Percentiles rank a stretch among this genome's conserved stretches.
These are phyloP conservation scores for Paracoccidioides lutzii DNA, from an alignment of 2,329 filamentous ascomycete species.

Conservation along the genomic window DNA sequence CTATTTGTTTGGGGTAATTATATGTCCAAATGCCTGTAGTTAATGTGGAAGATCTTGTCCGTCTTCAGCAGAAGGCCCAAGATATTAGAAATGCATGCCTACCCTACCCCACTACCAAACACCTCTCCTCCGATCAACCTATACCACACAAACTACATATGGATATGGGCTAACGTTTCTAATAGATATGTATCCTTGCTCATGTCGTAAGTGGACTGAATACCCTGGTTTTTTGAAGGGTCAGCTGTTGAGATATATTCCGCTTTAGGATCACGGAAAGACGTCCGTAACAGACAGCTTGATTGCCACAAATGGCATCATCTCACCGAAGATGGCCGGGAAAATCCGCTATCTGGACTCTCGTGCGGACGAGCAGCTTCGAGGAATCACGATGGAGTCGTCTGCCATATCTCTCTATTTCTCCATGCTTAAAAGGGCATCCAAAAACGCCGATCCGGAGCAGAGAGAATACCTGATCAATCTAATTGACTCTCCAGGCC, in stretches of 20 bases:
- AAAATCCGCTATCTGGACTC: slow-evolving; percentile 98
- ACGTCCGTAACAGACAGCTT: slow-evolving; percentile 93
- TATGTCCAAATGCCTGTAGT: slow-evolving; percentile 70
- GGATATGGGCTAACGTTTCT: slow-evolving; percentile 21
- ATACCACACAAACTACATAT: background rate
- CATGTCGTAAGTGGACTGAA: slow-evolving; percentile 54
- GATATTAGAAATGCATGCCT: slow-evolving; percentile 78
- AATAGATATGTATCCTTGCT: slow-evolving; percentile 81
- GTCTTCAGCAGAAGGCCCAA: slow-evolving; percentile 74
- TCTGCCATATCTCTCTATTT: slow-evolving; percentile 96
- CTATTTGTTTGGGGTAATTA: slow-evolving; percentile 4
- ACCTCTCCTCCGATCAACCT: background rate
- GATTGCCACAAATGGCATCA: slow-evolving; percentile 97
- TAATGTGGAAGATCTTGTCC: slow-evolving; percentile 75
- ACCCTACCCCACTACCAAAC: slow-evolving; percentile 8
- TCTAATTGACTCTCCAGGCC: slow-evolving; percentile 91
- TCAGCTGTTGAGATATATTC: slow-evolving; percentile 7
- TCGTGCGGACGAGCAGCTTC: slow-evolving; percentile 83
- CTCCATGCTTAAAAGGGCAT: slow-evolving; percentile 66
- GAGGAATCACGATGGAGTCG: slow-evolving; percentile 99
- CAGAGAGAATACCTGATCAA: slow-evolving; percentile 91
- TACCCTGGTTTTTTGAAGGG: background rate
- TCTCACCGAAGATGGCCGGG: slow-evolving; percentile 90
- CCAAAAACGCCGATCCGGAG: slow-evolving; percentile 54
- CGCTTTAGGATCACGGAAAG: slow-evolving; percentile 75